These are phyloP conservation scores for Silene coronaria DNA, from an alignment of 179 eudicot genomes.

Conservation along the genomic window DNA sequence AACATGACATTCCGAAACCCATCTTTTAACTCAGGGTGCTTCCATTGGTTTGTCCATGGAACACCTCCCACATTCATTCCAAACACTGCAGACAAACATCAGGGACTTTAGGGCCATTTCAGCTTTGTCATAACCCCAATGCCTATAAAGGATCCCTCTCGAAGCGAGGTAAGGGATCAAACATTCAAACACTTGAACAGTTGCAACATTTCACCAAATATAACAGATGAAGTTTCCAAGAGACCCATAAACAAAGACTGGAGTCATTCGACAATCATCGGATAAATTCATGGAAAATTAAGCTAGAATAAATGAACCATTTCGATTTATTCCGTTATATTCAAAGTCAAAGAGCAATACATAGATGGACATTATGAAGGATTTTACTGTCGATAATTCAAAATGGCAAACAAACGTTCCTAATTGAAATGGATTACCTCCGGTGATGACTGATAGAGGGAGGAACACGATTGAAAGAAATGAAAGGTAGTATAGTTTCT, in stretches of 20 bases:
- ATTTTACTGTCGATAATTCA: neutral
- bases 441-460: constrained; percentile 77
- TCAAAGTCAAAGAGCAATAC: too few species aligned
- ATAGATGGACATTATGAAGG: neutral
- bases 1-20: constrained; percentile 77
- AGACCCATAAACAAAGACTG: too few species aligned
- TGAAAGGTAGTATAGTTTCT: constrained; percentile 80
- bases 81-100: constrained; percentile 48
- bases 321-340: too few species aligned
- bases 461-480: constrained; percentile 86
- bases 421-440: constrained; percentile 45
- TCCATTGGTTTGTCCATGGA: constrained; percentile 80
- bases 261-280: too few species aligned
- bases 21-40: constrained; percentile 45
- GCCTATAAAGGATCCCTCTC: too few species aligned
- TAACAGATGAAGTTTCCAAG: too few species aligned
- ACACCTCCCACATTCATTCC: constrained; percentile 99
- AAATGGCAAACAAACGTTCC: neutral
- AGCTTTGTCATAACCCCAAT: neutral
- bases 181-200: too few species aligned
- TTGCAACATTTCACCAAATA: too few species aligned
- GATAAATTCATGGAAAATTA: too few species aligned
- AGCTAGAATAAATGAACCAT: too few species aligned
- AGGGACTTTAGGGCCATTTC: neutral
- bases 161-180: too few species aligned